These are phyloP conservation scores for Annona squamosa DNA, from an alignment of 164 flowering plant species.

Conservation along the genomic window DNA sequence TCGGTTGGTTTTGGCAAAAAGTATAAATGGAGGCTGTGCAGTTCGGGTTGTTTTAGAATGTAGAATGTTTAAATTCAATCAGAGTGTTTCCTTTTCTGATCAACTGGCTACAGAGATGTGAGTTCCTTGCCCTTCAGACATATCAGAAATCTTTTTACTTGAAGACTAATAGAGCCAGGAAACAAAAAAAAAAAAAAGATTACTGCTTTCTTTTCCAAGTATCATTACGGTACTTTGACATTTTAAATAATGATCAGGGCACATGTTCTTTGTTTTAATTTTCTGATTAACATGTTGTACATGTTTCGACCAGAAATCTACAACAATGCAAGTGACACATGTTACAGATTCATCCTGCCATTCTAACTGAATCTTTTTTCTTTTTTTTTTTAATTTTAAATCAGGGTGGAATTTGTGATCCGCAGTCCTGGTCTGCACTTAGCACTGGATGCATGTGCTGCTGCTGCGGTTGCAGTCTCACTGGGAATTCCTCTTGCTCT, in stretches of 20 bases:
- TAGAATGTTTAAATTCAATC: neutral
- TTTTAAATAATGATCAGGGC: neutral
- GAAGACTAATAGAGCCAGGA: neutral
- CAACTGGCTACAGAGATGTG: conserved; percentile 14
- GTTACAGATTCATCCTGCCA: no score
- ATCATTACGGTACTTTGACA: neutral
- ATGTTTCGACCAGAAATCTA: no score
- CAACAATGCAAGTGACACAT: no score
- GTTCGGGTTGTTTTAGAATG: conserved; percentile 24
- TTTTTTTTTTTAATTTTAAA: neutral
- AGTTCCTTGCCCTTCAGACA: neutral
- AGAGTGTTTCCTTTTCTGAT: neutral
- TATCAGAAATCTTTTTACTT: neutral
- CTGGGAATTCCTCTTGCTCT: conserved; percentile 27
- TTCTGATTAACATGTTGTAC: no score
- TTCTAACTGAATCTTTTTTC: no score
- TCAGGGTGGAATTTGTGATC: conserved; percentile 28
- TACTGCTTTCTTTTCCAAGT: neutral
- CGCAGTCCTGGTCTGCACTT: conserved; percentile 31
- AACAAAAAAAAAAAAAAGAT: neutral
- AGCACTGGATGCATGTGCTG: conserved; percentile 29
- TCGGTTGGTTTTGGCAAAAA: conserved; percentile 27
- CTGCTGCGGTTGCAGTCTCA: conserved; percentile 26
- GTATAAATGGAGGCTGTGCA: conserved; percentile 25
- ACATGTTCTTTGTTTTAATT: neutral